Base-by-base conservation (phyloP, 164 flowering plant species). In the Nelumbo lutea region DNA sequence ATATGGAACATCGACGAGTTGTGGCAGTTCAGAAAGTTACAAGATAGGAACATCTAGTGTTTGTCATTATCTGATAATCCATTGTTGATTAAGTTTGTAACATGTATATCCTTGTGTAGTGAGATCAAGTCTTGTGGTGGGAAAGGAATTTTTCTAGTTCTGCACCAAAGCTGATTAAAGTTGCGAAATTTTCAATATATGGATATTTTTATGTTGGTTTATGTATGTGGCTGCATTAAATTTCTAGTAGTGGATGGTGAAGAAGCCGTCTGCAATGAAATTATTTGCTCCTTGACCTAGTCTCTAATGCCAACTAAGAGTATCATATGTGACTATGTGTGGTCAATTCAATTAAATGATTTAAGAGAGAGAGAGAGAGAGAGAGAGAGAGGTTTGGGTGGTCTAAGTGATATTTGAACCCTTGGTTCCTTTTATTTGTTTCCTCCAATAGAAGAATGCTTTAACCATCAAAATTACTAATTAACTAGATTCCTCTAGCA, bases 1-100 rank as follows among this genome's bases (percentile, higher is more conserved):
- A 57, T 83, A 55, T 84, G 87, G 90, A 74, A 76, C 80, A 78
- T 75, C 77, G 88, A 80, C 69, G 88, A 82, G 59, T 73, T 84
- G 5, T 83, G 83, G 87, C 78, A 81, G 50, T 71, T 78, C 40
- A 76, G 68, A 70, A 79, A 73, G 71, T 58, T 66, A 15, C 65
- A 64, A 40, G 59, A 64, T 11, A 73, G 67, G 58, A 41, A 45
- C 59, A 62, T 68, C 62, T 62, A 61, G 47, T 27, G 52, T 44
- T 2, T 27, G 27, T 27, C 13, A 2, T 9, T 68, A 14, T 45
- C 27, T 27, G 27, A 27, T 27, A 27, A 27, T 27, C 27, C 27
- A 27, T 27, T 27, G 27, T 27, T 27, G 27, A 27, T 27, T 27
- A 27, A 27, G 27, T 27, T 27, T 27, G 27, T 27, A 27, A 0